Conservation (phyloP, 1,139 yeast genomes). For the Tardiomyces blankii region DNA sequence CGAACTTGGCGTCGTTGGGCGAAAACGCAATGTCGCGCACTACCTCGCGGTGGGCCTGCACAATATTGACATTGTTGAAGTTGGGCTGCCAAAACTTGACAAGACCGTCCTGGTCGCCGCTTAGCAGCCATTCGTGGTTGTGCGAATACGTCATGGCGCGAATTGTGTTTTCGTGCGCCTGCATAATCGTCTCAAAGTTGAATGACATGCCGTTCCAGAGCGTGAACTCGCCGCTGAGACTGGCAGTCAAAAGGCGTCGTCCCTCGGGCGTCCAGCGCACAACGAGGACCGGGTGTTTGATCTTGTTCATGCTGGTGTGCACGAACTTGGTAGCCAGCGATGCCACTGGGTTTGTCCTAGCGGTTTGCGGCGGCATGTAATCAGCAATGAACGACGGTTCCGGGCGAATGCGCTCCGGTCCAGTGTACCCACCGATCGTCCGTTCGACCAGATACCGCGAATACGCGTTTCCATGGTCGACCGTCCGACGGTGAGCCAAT, state of each 20-base stretch:
- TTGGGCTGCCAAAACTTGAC: conserved; percentile 97
- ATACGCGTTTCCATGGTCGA: conserved; percentile 80
- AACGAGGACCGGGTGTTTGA: conserved; percentile 82
- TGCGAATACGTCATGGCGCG: conserved; percentile 73
- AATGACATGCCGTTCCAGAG: conserved; percentile 95
- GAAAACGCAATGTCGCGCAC: conserved; percentile 81
- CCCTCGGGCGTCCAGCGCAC: conserved; percentile 98
- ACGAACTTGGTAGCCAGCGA: conserved; percentile 59
- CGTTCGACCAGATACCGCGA: conserved; percentile 60
- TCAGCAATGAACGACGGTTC: conserved; percentile 67
- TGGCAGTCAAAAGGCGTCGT: conserved; percentile 76
- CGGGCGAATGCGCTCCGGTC: conserved; percentile 57
- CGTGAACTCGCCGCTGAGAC: conserved; percentile 92
- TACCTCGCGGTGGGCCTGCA: conserved; percentile 71
- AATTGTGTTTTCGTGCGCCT: conserved; percentile 91
- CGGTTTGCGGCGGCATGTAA: conserved; percentile 60
- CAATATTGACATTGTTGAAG: conserved; percentile 85
- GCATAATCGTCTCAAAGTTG: conserved; percentile 95
- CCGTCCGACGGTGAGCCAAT: conserved; percentile 53
- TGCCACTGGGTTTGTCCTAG: conserved; percentile 38
- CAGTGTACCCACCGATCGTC: conserved; percentile 26
- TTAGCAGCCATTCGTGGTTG: conserved; percentile 86
- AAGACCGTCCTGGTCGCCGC: conserved; percentile 88
- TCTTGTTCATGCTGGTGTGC: conserved; percentile 83
- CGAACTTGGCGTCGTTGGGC: conserved; percentile 82